Base-by-base conservation (phyloP, 75 land plant species). In the Cunninghamia lanceolata region DNA sequence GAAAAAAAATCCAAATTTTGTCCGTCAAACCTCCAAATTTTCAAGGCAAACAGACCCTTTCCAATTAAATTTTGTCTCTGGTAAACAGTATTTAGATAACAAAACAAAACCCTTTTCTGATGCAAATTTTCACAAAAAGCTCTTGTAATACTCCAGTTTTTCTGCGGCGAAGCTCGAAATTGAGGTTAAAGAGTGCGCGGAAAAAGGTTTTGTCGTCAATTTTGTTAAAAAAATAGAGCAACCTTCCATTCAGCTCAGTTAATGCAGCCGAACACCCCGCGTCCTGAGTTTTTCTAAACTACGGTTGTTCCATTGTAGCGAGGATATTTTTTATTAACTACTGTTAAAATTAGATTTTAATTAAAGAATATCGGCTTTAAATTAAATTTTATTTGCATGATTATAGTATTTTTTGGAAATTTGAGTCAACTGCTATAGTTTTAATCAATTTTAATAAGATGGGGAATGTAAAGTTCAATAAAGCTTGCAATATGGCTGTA, bases 121-220 rank as follows among this genome's bases (percentile, higher is more conserved):
- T 21, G 43, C 25, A 76, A 77, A 16, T 77, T 77, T 78, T 78
- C 46, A 79, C 46, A 43, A 43, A 79, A 79, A 43, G 46, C 30
- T 79, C 47, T 79, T 42, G 2, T 28, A 42, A 42, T 79, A 43
- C 82, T 79, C 82, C 82, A 79, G 43, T 79, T 28, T 39, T 78
- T 5, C 46, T 43, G 82, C 13, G 82, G 3, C n/a, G 15, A 28
- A 79, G 32, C n/a, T 43, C 32, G 50, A 43, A 42, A 79, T 39
- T 1, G 32, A 28, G 45, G 13, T 39, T 8, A 43, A 1, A 6
- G 46, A 19, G 5, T 35, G 43, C 75, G 9, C 45, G 5, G 25
- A 6, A 77, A 40, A 79, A 43, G 0, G 13, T 79, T 28, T 40
- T 40, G n/a, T 5, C 21, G 9, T 10, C 9, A 21, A 19, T 36